Conservation (phyloP, 306 rosid genomes). For the Luffa acutangula region DNA sequence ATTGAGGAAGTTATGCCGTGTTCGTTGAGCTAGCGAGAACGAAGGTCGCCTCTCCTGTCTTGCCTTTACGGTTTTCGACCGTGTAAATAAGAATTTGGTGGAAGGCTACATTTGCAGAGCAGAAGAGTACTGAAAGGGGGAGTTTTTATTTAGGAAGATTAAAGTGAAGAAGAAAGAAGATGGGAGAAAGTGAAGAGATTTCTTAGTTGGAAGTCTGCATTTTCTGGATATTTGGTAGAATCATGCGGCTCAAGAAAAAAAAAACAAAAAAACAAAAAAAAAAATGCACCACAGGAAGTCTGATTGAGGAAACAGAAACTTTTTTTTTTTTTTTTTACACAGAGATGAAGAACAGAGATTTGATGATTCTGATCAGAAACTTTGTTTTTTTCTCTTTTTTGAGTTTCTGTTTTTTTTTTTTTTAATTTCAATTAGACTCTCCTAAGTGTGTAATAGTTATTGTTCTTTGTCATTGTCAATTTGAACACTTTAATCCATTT, state of each 20-base stretch:
- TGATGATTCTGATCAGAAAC: not conserved
- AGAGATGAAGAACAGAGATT: conserved; percentile 9
- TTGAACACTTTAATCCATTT: not conserved
- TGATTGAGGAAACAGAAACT: conserved; percentile 5
- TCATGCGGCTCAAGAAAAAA: not conserved
- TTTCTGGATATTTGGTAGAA: conserved; percentile 4
- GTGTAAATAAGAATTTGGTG: conserved; percentile 6
- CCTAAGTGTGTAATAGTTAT: not conserved
- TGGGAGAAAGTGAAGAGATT: not conserved
- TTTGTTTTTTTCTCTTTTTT: conserved; percentile 4
- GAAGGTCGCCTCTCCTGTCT: not conserved
- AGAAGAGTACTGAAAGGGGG: not conserved
- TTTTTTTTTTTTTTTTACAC: not conserved
- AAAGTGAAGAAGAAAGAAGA: not conserved
- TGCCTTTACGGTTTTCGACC: not conserved
- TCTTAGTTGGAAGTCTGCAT: not conserved
- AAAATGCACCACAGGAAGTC: not conserved
- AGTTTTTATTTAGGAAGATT: not conserved
- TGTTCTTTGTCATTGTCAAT: not conserved
- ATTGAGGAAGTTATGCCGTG: conserved; percentile 8
- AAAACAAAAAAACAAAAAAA: not conserved
- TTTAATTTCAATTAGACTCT: not conserved
- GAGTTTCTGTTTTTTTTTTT: conserved; percentile 6
- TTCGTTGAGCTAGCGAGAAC: not conserved
- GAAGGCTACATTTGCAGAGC: not conserved